Evolutionary conservation across 148 eudicot species (phyloP).

Genomic region (Pharnaceum exiguum): DNA sequence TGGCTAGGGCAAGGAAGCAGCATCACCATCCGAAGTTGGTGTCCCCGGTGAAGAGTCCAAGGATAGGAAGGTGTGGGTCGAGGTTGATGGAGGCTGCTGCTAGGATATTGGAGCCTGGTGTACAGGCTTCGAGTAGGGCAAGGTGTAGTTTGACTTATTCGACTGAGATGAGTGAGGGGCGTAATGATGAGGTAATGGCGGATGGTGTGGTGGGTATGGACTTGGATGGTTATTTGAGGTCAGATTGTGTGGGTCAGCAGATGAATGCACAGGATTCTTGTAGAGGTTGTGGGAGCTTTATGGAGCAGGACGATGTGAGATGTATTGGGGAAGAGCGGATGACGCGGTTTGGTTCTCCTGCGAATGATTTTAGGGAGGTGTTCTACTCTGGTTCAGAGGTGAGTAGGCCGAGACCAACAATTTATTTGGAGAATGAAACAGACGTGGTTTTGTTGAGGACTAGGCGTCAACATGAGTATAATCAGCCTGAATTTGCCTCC

Average conservation of each 20-base stretch:
- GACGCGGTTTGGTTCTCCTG: constrained; percentile 17
- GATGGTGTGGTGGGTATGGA: constrained; percentile 5
- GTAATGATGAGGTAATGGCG: too few relatives aligned
- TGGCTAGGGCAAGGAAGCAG: constrained; percentile 70
- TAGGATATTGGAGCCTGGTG: constrained; percentile 85
- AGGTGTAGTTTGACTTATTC: constrained; percentile 66
- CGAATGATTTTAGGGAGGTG: constrained; percentile 23
- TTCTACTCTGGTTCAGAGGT: constrained; percentile 27
- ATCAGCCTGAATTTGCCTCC: constrained; percentile 15
- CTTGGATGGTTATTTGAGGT: constrained; percentile 16
- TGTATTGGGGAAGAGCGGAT: constrained; percentile 20
- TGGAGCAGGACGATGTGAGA: constrained; percentile 29
- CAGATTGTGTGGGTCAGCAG: constrained; percentile 10
- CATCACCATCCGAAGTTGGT: constrained; percentile 41
- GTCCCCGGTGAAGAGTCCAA: constrained; percentile 77
- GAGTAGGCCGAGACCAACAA: constrained; percentile 22
- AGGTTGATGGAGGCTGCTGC: constrained; percentile 83
- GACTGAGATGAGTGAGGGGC: constrained; percentile 30
- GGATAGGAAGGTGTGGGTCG: constrained; percentile 34
- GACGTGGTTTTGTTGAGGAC: constrained; percentile 43
- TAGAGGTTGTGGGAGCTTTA: constrained; percentile 53
- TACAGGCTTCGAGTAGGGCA: constrained; percentile 51
- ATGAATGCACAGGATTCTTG: constrained; percentile 41
- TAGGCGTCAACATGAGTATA: constrained; percentile 22
- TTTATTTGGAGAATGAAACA: constrained; percentile 38